Conservation (phyloP, 2,329 filamentous ascomycete species). For the Geosmithia putterillii region DNA sequence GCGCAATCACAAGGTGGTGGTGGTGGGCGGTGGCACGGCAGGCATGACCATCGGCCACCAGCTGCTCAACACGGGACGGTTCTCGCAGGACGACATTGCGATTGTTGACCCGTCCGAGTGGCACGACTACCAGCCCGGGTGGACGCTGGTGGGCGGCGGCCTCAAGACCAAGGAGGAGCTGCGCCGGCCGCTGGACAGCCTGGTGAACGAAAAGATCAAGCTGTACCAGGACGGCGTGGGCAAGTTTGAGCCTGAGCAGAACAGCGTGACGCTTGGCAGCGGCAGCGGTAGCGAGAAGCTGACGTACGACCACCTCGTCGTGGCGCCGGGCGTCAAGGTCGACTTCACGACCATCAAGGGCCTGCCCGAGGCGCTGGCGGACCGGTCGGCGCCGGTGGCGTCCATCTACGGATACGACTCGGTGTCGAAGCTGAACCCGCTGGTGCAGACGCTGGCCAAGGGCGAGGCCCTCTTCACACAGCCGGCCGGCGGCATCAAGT, state of each 20-base stretch:
- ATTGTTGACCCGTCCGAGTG: conserved; percentile 49
- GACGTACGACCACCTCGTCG: conserved; percentile 52
- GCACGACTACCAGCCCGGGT: conserved; percentile 59
- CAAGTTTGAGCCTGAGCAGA: conserved; percentile 41
- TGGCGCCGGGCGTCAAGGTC: conserved; percentile 44
- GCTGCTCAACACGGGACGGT: conserved; percentile 46
- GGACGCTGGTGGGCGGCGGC: conserved; percentile 56
- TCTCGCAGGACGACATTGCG: conserved; percentile 47
- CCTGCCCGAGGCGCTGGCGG: conserved; percentile 40
- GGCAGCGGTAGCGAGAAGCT: conserved; percentile 41
- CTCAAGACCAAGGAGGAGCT: conserved; percentile 51
- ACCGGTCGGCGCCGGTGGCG: conserved; percentile 34
- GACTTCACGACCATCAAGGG: conserved; percentile 40
- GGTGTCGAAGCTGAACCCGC: conserved; percentile 38
- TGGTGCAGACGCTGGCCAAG: conserved; percentile 31
- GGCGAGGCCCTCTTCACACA: conserved; percentile 48
- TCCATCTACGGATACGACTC: conserved; percentile 46
- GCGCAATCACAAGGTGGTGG: conserved; percentile 45
- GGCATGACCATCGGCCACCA: conserved; percentile 56
- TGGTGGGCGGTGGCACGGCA: conserved; percentile 55
- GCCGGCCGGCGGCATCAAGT: conserved; percentile 45
- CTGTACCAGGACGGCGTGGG: conserved; percentile 42
- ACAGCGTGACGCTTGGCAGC: conserved; percentile 39
- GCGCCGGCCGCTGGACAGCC: conserved; percentile 30
- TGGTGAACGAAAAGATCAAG: conserved; percentile 48